Conservation (phyloP, 331 rosid genomes). For the Spiraea crenata region DNA sequence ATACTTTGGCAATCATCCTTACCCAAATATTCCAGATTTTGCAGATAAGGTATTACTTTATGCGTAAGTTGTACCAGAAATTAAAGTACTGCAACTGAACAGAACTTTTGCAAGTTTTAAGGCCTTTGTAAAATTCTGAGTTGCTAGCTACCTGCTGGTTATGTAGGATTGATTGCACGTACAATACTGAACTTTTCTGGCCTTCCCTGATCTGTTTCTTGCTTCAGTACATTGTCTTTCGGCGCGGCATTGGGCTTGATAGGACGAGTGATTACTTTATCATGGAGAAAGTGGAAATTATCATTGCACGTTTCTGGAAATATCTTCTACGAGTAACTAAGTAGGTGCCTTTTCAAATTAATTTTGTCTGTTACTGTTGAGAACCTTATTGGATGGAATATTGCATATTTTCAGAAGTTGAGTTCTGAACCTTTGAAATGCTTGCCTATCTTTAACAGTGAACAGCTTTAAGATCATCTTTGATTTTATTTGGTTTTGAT, state of each 20-base stretch:
- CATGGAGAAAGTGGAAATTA: slow-evolving; percentile 88
- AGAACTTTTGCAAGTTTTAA: neutral
- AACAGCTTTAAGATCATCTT: neutral
- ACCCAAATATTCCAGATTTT: slow-evolving; percentile 70
- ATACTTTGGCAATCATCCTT: slow-evolving; percentile 61
- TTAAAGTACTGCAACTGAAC: neutral
- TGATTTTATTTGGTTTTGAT: too few species aligned
- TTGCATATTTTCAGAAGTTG: neutral
- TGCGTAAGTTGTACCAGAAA: slow-evolving; percentile 9
- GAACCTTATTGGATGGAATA: neutral
- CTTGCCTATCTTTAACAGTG: neutral
- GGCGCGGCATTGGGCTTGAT: slow-evolving; percentile 90
- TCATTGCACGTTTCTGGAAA: slow-evolving; percentile 73
- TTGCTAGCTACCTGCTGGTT: too few species aligned
- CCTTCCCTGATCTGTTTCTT: neutral
- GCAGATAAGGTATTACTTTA: slow-evolving; percentile 87
- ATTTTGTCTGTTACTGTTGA: neutral
- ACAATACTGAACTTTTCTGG: too few species aligned
- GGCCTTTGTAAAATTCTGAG: neutral
- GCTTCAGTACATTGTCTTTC: slow-evolving; percentile 72
- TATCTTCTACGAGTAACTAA: too few species aligned
- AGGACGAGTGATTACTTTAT: slow-evolving; percentile 67
- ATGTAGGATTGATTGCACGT: neutral
- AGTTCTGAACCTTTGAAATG: neutral
- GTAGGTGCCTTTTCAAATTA: slow-evolving; percentile 30